These are phyloP conservation scores for Hymenoscyphus albidus DNA, from an alignment of 2,329 filamentous ascomycete genomes.

Conservation along the genomic window DNA sequence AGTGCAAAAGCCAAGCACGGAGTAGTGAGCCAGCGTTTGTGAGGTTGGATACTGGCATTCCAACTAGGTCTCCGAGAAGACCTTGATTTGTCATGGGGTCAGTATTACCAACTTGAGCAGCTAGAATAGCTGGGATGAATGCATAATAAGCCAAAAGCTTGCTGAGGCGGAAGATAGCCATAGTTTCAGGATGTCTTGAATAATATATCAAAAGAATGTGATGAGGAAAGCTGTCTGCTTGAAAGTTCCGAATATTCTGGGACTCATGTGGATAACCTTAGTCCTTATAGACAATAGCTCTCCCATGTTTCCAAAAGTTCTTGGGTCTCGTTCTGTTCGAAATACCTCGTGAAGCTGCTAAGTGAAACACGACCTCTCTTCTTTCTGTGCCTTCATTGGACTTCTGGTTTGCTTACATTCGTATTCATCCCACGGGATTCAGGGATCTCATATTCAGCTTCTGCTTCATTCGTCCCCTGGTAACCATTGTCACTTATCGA, in stretches of 20 bases:
- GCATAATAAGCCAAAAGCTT: neutral
- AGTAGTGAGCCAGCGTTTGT: neutral
- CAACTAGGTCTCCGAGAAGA: conserved; percentile 6
- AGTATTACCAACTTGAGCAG: neutral
- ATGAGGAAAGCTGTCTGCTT: neutral
- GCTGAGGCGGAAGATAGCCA: neutral
- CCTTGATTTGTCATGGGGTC: neutral
- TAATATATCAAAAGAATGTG: neutral
- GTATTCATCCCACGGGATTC: neutral
- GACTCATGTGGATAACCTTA: neutral
- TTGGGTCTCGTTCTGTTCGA: neutral
- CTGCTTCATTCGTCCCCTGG: neutral
- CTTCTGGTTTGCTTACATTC: neutral
- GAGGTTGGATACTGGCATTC: conserved; percentile 5
- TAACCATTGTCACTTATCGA: too few species aligned
- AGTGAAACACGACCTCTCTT: neutral
- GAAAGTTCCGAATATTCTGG: neutral
- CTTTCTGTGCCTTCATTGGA: neutral
- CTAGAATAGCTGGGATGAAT: neutral
- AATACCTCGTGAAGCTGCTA: neutral
- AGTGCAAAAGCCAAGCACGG: conserved; percentile 3
- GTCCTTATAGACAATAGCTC: neutral
- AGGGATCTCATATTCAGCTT: neutral
- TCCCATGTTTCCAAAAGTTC: neutral
- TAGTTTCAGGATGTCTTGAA: neutral